Base-by-base conservation (phyloP, 1,284 basidiomycete genomes). In the Cryptococcus amylolentus region DNA sequence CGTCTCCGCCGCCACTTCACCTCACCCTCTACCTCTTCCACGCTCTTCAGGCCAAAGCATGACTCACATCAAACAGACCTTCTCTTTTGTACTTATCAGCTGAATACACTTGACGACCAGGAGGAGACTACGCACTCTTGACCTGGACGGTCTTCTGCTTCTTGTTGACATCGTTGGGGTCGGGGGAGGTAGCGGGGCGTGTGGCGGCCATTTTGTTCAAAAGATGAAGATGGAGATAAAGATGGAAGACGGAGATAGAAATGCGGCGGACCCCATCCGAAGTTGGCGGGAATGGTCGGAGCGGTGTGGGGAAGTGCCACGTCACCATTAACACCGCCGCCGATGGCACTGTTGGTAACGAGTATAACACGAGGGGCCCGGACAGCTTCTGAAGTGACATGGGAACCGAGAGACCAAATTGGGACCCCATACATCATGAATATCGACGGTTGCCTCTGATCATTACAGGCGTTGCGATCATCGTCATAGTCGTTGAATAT, bases 51-150 rank as follows among this genome's bases (percentile, higher is more conserved):
- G 31, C 31, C 31, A 35, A 45, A 23, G 45, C 47, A n/a, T 26
- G 16, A 76, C 82, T 63, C 73, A 89, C 89, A 93, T 91, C 61
- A 92, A 81, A 77, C 90, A 93, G 77, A 93, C 88, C 80, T 91
- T 92, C 80, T 90, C 87, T 81, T 61, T 26, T 12, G 3, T 41
- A 27, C 42, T 26, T 23, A 9, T 10, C 28, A 54, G 46, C 52
- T 23, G 45, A 18, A 40, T 48, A 44, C 57, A 41, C 39, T 20
- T 20, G 26, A 37, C 37, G 16, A 39, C 5, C 16, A 35, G 31
- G 7, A 35, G 31, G 10, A 35, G 31, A 10, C 10, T 13, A 61
- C 70, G 64, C 51, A 72, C 69, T 70, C 55, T 71, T 71, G 55
- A 71, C 57, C 44, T 70, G 58, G 28, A 61, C 65, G 27, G 67